Percentiles rank a stretch among this genome's conserved stretches.
These are phyloP conservation scores for Phialemonium atrogriseum DNA, from an alignment of 2,329 filamentous ascomycete genomes.

Conservation along the genomic window DNA sequence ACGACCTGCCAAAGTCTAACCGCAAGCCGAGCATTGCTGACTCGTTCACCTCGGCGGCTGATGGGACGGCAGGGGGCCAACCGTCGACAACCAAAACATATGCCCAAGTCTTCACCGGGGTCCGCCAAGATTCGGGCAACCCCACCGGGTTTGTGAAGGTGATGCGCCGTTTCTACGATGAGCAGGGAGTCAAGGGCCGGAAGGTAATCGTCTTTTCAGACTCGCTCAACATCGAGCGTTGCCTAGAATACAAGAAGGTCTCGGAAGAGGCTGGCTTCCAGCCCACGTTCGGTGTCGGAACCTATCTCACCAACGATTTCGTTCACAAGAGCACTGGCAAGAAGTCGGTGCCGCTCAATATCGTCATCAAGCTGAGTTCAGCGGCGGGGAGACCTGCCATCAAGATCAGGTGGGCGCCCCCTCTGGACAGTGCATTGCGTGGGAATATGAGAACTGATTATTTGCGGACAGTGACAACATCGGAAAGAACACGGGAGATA, in stretches of 20 bases:
- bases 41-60: constrained; percentile 19
- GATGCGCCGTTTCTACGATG: constrained; percentile 73
- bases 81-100: constrained; percentile 52
- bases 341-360: constrained; percentile 89
- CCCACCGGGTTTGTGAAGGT: constrained; percentile 69
- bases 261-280: constrained; percentile 75
- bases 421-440: neutral
- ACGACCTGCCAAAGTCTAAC: constrained; percentile 22
- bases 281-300: constrained; percentile 88
- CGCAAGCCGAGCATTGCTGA: constrained; percentile 19
- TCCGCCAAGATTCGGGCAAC: constrained; percentile 86
- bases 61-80: constrained; percentile 31
- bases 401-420: constrained; percentile 60
- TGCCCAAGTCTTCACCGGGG: constrained; percentile 73
- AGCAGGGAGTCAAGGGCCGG: constrained; percentile 63
- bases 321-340: constrained; percentile 59
- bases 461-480: constrained; percentile 62
- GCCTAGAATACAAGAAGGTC: constrained; percentile 79
- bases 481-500: constrained; percentile 90
- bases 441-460: constrained; percentile 9
- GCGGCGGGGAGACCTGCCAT: constrained; percentile 74
- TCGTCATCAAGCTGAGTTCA: constrained; percentile 93
- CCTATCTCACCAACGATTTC: constrained; percentile 94
- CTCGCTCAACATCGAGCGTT: constrained; percentile 83
- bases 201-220: constrained; percentile 96